These are phyloP conservation scores for Logfia minima DNA, from an alignment of 129 eudicot species.

Conservation along the genomic window DNA sequence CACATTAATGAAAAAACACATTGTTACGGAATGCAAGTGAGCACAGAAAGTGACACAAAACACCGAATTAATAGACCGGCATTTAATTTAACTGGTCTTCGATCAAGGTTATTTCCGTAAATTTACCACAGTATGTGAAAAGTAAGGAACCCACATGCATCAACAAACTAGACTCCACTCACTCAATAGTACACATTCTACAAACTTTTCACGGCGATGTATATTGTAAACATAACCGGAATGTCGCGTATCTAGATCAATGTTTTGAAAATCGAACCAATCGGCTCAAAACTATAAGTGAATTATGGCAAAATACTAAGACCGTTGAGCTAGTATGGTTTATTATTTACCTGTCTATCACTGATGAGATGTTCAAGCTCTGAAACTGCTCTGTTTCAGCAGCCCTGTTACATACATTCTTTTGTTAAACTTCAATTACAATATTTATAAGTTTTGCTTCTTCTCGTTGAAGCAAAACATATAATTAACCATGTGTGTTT, in stretches of 20 bases:
- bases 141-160: slow-evolving; percentile 23
- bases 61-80: not conserved
- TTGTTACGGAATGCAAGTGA: slow-evolving; percentile 8
- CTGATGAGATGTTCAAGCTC: slow-evolving; percentile 59
- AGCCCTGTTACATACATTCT: slow-evolving; percentile 39
- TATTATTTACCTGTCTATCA: slow-evolving; percentile 47
- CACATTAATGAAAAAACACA: slow-evolving; percentile 15
- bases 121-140: not conserved
- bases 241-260: too few species aligned
- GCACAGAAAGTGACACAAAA: slow-evolving; percentile 18
- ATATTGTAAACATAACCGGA: too few species aligned
- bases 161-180: not conserved
- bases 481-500: too few species aligned
- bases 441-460: too few species aligned
- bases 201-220: too few species aligned
- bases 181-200: too few species aligned
- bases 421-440: not conserved
- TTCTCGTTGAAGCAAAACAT: too few species aligned
- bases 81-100: not conserved
- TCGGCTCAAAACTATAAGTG: too few species aligned
- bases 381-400: slow-evolving; percentile 53
- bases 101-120: slow-evolving; percentile 16
- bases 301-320: not conserved
- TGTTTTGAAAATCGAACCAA: too few species aligned
- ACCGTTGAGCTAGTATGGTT: not conserved